Evolutionary conservation across 2,329 filamentous ascomycete genomes (phyloP).

Genomic region (Colletotrichum cordylinicola): DNA sequence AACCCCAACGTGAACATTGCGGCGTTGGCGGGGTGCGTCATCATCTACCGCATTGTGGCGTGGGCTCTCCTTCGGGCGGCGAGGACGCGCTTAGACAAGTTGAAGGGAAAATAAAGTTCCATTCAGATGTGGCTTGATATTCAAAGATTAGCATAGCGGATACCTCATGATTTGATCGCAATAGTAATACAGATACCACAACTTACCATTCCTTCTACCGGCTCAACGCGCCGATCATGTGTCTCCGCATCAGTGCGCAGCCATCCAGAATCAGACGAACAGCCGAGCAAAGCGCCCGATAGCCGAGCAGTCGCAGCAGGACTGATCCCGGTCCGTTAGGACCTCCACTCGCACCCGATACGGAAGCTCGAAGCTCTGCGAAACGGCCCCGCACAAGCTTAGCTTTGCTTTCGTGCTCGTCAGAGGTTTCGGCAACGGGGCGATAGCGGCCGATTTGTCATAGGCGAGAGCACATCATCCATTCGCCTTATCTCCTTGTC

Average conservation of each 20-base stretch:
- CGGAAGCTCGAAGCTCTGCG: slow-evolving; percentile 3
- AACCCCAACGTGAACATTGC: slow-evolving; percentile 66
- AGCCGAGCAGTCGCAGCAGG: slow-evolving; percentile 17
- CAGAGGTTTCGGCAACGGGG: not conserved
- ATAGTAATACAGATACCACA: not conserved
- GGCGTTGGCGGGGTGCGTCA: slow-evolving; percentile 65
- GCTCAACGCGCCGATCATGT: not conserved
- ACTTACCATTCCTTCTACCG: too few species aligned
- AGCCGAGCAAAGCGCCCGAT: slow-evolving; percentile 5
- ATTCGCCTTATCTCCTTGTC: not conserved
- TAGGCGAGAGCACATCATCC: slow-evolving; percentile 5
- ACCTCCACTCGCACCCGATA: not conserved
- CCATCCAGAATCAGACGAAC: slow-evolving; percentile 6
- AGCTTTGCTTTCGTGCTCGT: not conserved
- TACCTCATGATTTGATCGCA: not conserved
- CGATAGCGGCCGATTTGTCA: slow-evolving; percentile 21
- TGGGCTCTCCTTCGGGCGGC: slow-evolving; percentile 62
- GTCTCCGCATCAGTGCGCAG: not conserved
- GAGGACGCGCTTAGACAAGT: slow-evolving; percentile 49
- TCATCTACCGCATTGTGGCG: slow-evolving; percentile 70
- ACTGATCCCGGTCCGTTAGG: not conserved
- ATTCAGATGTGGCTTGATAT: not conserved
- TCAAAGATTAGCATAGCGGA: not conserved
- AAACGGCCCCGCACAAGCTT: not conserved
- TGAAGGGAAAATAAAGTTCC: slow-evolving; percentile 39